Base-by-base conservation (phyloP, 495 filamentous ascomycete species). In the Friedmanniomyces simplex region DNA sequence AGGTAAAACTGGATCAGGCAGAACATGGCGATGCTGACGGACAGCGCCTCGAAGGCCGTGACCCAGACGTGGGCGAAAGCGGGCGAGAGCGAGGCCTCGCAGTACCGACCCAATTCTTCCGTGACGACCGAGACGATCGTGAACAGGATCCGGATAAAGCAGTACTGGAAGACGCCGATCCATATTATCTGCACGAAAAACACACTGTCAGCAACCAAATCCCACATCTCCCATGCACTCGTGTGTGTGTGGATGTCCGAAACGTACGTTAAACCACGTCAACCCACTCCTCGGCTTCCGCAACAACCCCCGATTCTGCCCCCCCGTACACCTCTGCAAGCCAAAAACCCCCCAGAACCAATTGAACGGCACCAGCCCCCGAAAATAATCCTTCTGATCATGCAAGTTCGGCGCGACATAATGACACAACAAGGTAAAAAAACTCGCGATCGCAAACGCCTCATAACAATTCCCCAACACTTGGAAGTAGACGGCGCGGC, bases 1-100 rank as follows among this genome's bases (percentile, higher is more conserved):
- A 86, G 63, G 66, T 95, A 96, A 70, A 94, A 95, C 60, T 95
- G 88, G 60, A 96, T 87, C 53, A 96, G 65, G 66, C 85, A 89
- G 74, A 88, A 95, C 88, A 96, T 95, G 47, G 91, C 91, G 53
- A 96, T 81, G 10, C 85, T 77, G 25, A 96, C 90, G 10, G 85
- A 81, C 37, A 79, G 63, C 61, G 78, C 82, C 64, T 94, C 84
- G 58, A 93, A 80, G 24, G 77, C 74, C 66, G 87, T 69, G 11
- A 83, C 77, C 89, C 89, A 96, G 56, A 95, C 76, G 65, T 93
- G 87, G 13, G 83, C 79, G 71, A 91, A 96, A 2, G 82, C 76
- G 0, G 88, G 88, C 61, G 78, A 83, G 36, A 89, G 77, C 1
- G 87, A 89, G 53, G 77, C 79, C 63, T 91, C 83, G 70, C 90